A percentile compares a stretch with the other conserved stretches of the same genome.
Conservation (phyloP, 257 asterid species). For the Solanum etuberosum region DNA sequence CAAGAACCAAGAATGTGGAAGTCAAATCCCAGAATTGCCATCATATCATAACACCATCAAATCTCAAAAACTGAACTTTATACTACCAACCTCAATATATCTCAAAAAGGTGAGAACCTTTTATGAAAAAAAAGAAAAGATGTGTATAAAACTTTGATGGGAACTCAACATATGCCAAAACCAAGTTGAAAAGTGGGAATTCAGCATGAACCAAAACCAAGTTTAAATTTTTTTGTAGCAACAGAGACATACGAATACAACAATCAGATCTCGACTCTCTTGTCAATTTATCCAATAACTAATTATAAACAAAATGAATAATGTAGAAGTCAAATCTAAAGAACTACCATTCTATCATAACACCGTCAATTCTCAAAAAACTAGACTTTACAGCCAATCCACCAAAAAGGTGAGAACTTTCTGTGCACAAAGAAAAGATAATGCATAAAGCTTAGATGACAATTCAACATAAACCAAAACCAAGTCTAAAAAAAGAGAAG, state of each 20-base stretch:
- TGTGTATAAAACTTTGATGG: not conserved
- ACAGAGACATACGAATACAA: not conserved
- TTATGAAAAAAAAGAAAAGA: not conserved
- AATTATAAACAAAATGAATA: not conserved
- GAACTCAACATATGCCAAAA: not conserved
- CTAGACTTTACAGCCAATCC: not conserved
- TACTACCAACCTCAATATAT: not conserved
- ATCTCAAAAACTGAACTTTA: not conserved
- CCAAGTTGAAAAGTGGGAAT: not conserved
- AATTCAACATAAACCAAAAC: not conserved
- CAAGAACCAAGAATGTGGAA: not conserved
- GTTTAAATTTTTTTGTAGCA: not conserved
- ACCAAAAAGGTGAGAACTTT: not conserved
- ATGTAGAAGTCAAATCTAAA: not conserved
- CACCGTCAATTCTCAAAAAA: not conserved
- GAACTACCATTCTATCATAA: not conserved
- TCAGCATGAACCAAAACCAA: not conserved
- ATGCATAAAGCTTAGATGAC: not conserved
- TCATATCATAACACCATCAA: not conserved
- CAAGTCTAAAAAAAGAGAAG: not conserved
- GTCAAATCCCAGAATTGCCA: not conserved
- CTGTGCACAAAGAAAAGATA: not conserved
- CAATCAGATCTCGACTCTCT: not conserved
- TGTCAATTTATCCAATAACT: not conserved
- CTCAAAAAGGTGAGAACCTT: not conserved